Base-by-base conservation (phyloP, 2,329 filamentous ascomycete genomes). In the Camptophora hylomeconis region DNA sequence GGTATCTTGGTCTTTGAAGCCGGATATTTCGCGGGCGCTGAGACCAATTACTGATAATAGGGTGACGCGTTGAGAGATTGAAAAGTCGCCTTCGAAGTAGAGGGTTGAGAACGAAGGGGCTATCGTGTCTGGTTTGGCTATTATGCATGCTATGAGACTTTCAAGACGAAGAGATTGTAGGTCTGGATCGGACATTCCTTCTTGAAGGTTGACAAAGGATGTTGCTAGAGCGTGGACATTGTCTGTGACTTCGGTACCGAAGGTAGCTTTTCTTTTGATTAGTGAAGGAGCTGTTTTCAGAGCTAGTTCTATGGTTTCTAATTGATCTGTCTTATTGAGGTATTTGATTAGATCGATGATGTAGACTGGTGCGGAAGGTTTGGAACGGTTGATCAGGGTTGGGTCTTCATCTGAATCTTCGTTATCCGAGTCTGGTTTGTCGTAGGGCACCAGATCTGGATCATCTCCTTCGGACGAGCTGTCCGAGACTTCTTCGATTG, bases 401-500 rank as follows among this genome's bases (percentile, higher is more conserved):
- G 89, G 77, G 44, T 98, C 92, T 20, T 94, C 86, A 33, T 94
- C 84, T 0, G 83, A 87, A 48, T 98, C 89, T 48, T 92, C 82
- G 0, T 74, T 69, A 42, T 98, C 89, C 2, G 80, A 84, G 45
- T 83, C 81, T 1, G 82, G 82, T 50, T 93, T 94, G 9, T 71
- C 69, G 43, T 94, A 93, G 1, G 81, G 70, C 2, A 72, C 61
- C 1, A 95, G 60, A 35, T 80, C 79, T 10, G 76, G 71, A 17
- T 73, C 68, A 24, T 75, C 72, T 6, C 63, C 65, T 8, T 60
- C 58, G 7, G 23, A 20, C 9, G 26, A 26, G 13, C 18, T 67
- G 2, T 68, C 66, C 14, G 66, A 61, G 7, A 84, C 50, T 45
- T 83, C 78, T 52, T 84, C 68, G 17, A 72, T 58, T 11, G 65